Percentiles rank a stretch among this genome's conserved stretches.
These are phyloP conservation scores for Sporothrix protearum DNA, from an alignment of 2,329 filamentous ascomycete species.

Conservation along the genomic window DNA sequence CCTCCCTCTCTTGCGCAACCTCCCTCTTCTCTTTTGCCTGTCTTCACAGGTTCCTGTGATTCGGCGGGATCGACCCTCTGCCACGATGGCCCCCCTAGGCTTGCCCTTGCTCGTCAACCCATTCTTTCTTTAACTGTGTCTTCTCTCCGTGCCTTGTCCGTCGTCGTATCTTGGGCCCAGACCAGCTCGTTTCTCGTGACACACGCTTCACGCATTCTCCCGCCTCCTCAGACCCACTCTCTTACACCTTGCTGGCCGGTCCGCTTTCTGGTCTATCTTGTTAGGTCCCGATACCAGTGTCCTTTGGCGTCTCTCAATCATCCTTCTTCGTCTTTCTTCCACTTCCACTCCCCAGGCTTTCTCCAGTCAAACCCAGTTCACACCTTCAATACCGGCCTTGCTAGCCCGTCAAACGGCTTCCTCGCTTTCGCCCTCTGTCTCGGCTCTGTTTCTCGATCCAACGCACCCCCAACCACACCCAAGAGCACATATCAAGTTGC, in stretches of 20 bases:
- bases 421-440: not conserved
- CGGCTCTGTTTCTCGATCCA: not conserved
- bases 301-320: not conserved
- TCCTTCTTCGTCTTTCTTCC: not conserved
- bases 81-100: conserved; percentile 10
- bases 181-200: conserved; percentile 2
- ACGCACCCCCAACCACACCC: not conserved
- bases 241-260: conserved; percentile 20
- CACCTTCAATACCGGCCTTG: not conserved
- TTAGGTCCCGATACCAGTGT: not conserved
- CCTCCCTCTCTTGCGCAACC: conserved; percentile 4
- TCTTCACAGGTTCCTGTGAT: not conserved
- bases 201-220: not conserved
- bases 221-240: conserved; percentile 11
- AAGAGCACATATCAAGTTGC: not conserved
- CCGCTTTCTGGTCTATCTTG: conserved; percentile 5
- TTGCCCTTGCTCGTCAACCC: not conserved
- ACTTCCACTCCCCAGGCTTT: not conserved
- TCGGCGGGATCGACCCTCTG: conserved; percentile 17
- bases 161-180: not conserved
- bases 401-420: not conserved
- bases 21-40: not conserved
- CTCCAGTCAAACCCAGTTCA: conserved; percentile 3
- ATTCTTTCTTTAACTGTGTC: not conserved
- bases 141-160: not conserved